Base-by-base conservation (phyloP, 768 basidiomycete species). In the Pisolithus microcarpus region DNA sequence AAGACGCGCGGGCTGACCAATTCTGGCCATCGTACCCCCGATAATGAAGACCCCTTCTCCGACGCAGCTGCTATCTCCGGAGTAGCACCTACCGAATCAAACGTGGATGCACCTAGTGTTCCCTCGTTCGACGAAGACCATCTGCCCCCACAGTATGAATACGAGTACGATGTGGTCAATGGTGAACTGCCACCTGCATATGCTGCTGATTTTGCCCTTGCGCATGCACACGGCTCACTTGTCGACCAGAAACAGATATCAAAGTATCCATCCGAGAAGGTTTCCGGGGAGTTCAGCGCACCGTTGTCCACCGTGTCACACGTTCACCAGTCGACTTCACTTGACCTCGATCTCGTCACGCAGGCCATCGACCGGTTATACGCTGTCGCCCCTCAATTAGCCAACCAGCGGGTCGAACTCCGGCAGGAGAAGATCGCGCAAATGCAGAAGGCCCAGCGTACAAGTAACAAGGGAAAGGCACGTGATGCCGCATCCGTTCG, bases 401-500 rank as follows among this genome's bases (percentile, higher is more conserved):
- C 86, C 52, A 86, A 94, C 63, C 95, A 99, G 66, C 82, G 96
- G 1, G 91, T 89, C n/a, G 93, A 94, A 64, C 78, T 95, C 42
- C 84, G 85, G 59, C 76, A 75, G 5, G 70, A 79, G 23, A 87
- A 90, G 61, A 58, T 84, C 13, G 77, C 78, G 11, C 78, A 91
- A 66, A 78, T 91, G 72, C 87, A 90, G 66, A 76, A 77, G 40
- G 90, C 87, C 5, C 70, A 79, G 40, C 69, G 68, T 42, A 49
- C 71, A 73, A 72, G 74, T 58, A 75, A 75, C 24, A 75, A 75
- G 61, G 70, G 70, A 39, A 81, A 80, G 56, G 74, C 80, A 7
- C 53, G 62, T 19, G 70, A 79, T 8, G 50, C 59, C 63, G 62
- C 53, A 11, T 28, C 42, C 16, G 36, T 18, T 19, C 36, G 23